phyloP scores from a whole-genome alignment of 2,329 filamentous ascomycete genomes.

The Sclerotinia borealis region DNA sequence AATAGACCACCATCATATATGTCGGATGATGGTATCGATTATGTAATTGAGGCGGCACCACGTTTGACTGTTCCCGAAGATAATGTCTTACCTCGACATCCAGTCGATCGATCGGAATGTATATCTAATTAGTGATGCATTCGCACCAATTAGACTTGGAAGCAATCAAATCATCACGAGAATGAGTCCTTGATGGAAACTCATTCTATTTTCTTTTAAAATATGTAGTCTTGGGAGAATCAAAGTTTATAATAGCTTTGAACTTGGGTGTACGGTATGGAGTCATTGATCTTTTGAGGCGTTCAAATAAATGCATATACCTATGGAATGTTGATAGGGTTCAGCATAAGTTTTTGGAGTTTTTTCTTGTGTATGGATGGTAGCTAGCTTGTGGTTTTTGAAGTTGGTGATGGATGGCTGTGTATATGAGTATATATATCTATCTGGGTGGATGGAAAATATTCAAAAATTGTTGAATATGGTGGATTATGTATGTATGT shows the following conservation, averaged over 20 bases:
- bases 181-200: conserved; percentile 9
- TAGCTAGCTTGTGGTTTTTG: neutral
- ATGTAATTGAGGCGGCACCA: conserved; percentile 62
- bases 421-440: neutral
- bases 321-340: conserved; percentile 4
- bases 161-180: neutral
- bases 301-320: neutral
- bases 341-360: conserved; percentile 6
- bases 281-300: neutral
- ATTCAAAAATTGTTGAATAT: neutral
- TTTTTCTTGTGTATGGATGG: neutral
- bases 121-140: neutral
- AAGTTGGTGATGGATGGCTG: neutral
- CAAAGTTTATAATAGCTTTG: neutral
- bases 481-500: no score
- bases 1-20: conserved; percentile 67
- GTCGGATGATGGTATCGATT: conserved; percentile 68
- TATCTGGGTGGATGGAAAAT: neutral
- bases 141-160: neutral
- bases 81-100: conserved; percentile 42
- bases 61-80: conserved; percentile 48
- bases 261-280: neutral
- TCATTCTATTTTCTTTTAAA: neutral
- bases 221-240: neutral
- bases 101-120: conserved; percentile 37